Evolutionary conservation across 345 rosid species (phyloP), one percentile per base, ranked within the genome.

Genomic region (Turnera subulata): DNA sequence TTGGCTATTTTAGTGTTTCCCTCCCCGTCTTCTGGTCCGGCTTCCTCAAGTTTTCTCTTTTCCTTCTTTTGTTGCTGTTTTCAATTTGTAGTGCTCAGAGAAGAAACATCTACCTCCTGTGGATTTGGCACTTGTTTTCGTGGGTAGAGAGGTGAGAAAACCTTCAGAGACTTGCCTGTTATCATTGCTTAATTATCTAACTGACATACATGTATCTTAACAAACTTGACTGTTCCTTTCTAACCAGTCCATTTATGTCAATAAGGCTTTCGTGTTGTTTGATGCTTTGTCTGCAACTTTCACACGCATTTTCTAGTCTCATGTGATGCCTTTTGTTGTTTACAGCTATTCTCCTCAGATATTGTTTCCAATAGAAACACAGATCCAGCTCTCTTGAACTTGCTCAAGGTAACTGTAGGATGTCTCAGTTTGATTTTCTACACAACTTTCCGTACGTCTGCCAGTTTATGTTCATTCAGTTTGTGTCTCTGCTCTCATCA

Each of bases 41-140:
- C 13, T 37, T 37, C 2, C 11, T 13, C 40, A 37, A 11, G 46
- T 40, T 66, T 18, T 16, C 21, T 33, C 45, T 45, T 46, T 20
- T 33, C 17, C 23, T 18, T 33, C 19, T 15, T 5, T 60, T 50
- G 61, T 24, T 33, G 11, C 17, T 49, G 14, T 11, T 42, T 42
- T 13, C 5, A 4, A 1, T 42, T 42, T 42, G 7, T 15, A 93
- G 96, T 89, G 99, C 74, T 67, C 90, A 14, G 77, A 65, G 65
- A 76, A 76, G 75, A 77, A 87, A 65, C 64, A 56, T 63, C 70
- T 64, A 51, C 85, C 77, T 32, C 53, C 82, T 44, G 72, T 80
- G 66, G 96, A 85, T 67, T 72, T 90, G 19, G 96, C 92, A 6
- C 79, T 87, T 67, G 81, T 93, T 67, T 90, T 93, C 79, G 77